A percentile compares a stretch with the other conserved stretches of the same genome.
Evolutionary conservation across 2,329 filamentous ascomycete species (phyloP).

Genomic region (Fusarium keratoplasticum): DNA sequence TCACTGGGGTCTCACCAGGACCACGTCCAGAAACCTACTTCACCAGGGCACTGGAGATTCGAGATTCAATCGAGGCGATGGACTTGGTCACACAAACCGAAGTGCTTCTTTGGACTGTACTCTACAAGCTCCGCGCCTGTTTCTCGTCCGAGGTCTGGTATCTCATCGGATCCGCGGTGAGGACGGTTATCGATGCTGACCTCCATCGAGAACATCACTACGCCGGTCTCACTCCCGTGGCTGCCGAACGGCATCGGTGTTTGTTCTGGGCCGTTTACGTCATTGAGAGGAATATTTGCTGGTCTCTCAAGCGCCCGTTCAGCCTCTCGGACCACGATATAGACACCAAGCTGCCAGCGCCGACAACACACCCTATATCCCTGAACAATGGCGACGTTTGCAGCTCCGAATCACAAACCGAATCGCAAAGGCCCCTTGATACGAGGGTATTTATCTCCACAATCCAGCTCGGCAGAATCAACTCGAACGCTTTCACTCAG

Average conservation of each 20-base stretch:
- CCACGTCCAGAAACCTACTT: neutral
- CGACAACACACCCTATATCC: neutral
- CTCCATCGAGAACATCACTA: neutral
- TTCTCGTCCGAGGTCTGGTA: neutral
- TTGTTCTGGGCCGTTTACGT: neutral
- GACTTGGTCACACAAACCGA: neutral
- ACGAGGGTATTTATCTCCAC: neutral
- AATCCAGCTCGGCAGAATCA: neutral
- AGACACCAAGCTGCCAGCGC: neutral
- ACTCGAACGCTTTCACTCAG: neutral
- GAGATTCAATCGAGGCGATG: neutral
- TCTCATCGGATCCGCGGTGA: neutral
- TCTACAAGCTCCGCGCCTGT: neutral
- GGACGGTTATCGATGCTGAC: neutral
- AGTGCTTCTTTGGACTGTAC: neutral
- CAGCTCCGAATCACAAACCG: neutral
- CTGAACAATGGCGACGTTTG: rapidly evolving
- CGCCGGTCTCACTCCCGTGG: rapidly evolving
- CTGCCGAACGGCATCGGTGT: neutral
- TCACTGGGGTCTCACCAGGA: neutral
- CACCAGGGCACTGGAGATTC: neutral
- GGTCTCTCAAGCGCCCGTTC: neutral
- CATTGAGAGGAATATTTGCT: neutral
- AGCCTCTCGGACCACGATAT: neutral
- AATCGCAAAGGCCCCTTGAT: neutral